Evolutionary conservation across 2,329 filamentous ascomycete genomes (phyloP), one percentile per base, ranked within the genome.

Genomic region (Hypoxylon sp.): DNA sequence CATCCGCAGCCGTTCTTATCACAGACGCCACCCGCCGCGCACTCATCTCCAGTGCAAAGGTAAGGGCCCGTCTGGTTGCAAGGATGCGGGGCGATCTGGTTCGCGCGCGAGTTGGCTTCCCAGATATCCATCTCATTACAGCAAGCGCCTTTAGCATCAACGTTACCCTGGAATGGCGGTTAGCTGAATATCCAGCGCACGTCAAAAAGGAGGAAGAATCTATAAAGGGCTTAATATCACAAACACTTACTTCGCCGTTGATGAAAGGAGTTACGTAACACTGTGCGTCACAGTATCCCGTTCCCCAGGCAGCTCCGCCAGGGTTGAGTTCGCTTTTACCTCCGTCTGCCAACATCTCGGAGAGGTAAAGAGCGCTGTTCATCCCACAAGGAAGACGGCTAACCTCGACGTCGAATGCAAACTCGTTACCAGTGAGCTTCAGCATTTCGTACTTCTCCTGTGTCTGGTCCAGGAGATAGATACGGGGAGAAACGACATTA

Each of bases 321-420:
- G 76, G 65, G 72, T 81, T 81, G 68, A 77, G 79, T 68, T 83
- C 83, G 71, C 81, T 79, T 74, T 83, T 68, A 47, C 87, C 88
- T 73, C 88, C 88, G 68, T 89, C 86, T 3, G 82, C 81, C 42
- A 86, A 82, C 88, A 90, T 90, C 77, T 85, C 81, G 46, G 86
- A 83, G 59, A 90, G 85, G 80, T 90, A 90, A n/a, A 90, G 78
- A 29, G 87, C 87, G 63, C 87, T 87, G 78, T 90, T 90, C 75
- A 90, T 80, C 67, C 88, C 88, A 73, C 88, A 90, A 37, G 86
- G 85, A 6, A 91, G 82, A 71, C 85, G 84, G 53, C 87, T 89
- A 42, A 87, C 83, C 74, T 91, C 89, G 31, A 91, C 86, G 58
- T 90, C 88, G 71, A 91, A 90, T 19, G 87, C 84, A 75, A 91